Evolutionary conservation across 2,329 filamentous ascomycete species (phyloP).

Genomic region (Massarina eburnea): DNA sequence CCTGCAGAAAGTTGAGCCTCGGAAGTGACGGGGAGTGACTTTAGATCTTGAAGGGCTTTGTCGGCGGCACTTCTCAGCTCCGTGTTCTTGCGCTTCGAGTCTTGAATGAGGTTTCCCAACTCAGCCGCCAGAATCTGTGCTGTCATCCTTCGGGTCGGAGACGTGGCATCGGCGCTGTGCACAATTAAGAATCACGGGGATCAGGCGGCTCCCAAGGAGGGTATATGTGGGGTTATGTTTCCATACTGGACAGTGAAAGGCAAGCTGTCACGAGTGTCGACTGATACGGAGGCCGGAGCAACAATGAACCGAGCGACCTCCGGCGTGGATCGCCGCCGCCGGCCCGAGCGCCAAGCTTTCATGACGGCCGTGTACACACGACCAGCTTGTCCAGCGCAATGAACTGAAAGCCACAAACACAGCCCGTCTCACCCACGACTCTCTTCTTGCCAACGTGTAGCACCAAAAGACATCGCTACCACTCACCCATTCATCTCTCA

Average conservation of each 20-base stretch:
- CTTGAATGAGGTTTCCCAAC: constrained; percentile 86
- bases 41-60: constrained; percentile 88
- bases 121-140: constrained; percentile 86
- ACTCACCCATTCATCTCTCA: neutral
- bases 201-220: neutral
- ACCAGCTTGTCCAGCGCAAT: neutral
- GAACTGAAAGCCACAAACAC: too few relatives aligned
- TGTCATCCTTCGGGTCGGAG: constrained; percentile 66
- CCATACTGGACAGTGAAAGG: constrained; percentile 12
- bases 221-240: constrained; percentile 1
- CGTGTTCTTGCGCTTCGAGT: constrained; percentile 92
- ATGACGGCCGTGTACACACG: constrained; percentile 2
- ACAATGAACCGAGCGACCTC: neutral
- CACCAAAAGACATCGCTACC: neutral
- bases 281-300: constrained; percentile 7
- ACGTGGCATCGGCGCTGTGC: constrained; percentile 24
- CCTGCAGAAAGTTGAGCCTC: constrained; percentile 75
- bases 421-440: too few relatives aligned
- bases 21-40: constrained; percentile 69
- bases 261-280: constrained; percentile 15
- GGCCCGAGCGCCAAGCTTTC: constrained; percentile 2
- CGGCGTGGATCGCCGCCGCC: constrained; percentile 10
- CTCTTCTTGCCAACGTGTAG: too few relatives aligned
- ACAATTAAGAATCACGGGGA: neutral
- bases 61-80: constrained; percentile 91